Percentiles rank a stretch among this genome's conserved stretches.
Evolutionary conservation across 2,329 filamentous ascomycete genomes (phyloP).

Genomic region (Clarireedia paspali): DNA sequence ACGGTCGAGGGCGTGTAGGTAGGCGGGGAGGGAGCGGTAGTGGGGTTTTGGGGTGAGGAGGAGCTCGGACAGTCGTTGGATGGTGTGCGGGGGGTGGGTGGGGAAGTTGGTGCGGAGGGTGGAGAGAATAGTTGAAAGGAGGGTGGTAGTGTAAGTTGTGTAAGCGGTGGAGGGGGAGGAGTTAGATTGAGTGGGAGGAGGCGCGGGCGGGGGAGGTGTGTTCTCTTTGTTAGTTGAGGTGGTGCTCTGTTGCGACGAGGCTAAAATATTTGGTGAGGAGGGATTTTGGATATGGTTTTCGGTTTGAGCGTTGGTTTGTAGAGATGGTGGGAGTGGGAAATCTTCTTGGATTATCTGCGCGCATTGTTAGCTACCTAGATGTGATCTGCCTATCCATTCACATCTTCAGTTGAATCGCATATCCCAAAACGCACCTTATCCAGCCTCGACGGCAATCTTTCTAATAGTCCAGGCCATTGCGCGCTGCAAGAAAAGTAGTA

Average conservation of each 20-base stretch:
- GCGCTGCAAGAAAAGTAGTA: neutral
- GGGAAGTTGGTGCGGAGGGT: slow-evolving; percentile 62
- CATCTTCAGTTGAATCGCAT: neutral
- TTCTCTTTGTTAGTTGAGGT: slow-evolving; percentile 65
- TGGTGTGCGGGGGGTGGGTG: slow-evolving; percentile 76
- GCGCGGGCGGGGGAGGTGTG: slow-evolving; percentile 36
- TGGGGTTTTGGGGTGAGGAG: slow-evolving; percentile 67
- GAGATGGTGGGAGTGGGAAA: slow-evolving; percentile 53
- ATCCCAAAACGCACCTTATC: slow-evolving; percentile 22
- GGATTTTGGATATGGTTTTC: slow-evolving; percentile 37
- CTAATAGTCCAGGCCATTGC: slow-evolving; percentile 32
- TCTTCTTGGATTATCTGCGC: slow-evolving; percentile 64
- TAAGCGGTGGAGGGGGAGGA: neutral
- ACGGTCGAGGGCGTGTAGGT: slow-evolving; percentile 84
- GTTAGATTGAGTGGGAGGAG: slow-evolving; percentile 21
- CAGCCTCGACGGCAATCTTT: slow-evolving; percentile 32
- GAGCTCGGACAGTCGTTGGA: slow-evolving; percentile 87
- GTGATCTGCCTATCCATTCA: neutral
- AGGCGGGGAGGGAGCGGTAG: slow-evolving; percentile 75
- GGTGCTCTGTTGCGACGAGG: slow-evolving; percentile 20
- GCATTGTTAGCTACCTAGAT: neutral
- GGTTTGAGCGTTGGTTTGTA: slow-evolving; percentile 41
- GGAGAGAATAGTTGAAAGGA: slow-evolving; percentile 52
- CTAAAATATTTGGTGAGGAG: slow-evolving; percentile 44
- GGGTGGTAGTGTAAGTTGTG: slow-evolving; percentile 47